Percentiles rank a stretch among this genome's conserved stretches.
These are phyloP conservation scores for Hura crepitans DNA, from an alignment of 441 rosid species.

Conservation along the genomic window DNA sequence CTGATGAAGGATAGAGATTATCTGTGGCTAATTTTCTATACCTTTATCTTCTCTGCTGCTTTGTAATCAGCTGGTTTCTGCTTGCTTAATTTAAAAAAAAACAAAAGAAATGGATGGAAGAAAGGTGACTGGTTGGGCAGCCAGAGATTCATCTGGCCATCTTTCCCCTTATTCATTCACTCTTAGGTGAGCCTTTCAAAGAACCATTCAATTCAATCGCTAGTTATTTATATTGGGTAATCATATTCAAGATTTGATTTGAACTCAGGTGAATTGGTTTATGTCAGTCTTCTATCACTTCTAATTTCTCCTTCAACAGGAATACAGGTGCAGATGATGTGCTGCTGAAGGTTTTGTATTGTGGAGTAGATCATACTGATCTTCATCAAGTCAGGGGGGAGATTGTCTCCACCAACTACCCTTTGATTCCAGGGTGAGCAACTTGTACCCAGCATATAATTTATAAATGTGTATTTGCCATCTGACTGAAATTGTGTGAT, in stretches of 20 bases:
- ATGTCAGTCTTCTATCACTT: no score
- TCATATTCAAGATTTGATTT: neutral
- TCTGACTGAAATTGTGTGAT: no score
- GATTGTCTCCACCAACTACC: constrained; percentile 29
- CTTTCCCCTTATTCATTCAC: constrained; percentile 39
- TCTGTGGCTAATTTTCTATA: no score
- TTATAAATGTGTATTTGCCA: no score
- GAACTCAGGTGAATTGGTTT: no score
- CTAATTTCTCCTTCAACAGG: no score
- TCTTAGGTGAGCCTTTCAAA: constrained; percentile 29
- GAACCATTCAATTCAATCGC: neutral
- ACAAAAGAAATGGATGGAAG: constrained; percentile 29
- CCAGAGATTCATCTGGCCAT: constrained; percentile 39
- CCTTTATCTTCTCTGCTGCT: neutral
- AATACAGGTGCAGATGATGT: constrained; percentile 44
- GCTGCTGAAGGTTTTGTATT: constrained; percentile 35
- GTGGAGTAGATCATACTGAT: constrained; percentile 48
- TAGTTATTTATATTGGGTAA: no score
- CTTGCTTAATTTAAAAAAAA: constrained; percentile 8
- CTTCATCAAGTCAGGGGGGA: constrained; percentile 41
- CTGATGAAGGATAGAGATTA: no score
- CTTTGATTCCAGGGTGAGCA: constrained; percentile 46
- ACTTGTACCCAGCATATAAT: neutral
- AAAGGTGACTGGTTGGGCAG: constrained; percentile 38
- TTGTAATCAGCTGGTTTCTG: neutral